Percentiles rank a stretch among this genome's conserved stretches.
Conservation (phyloP, 352 stramenopile species). For the Globisporangium uncinulatum region DNA sequence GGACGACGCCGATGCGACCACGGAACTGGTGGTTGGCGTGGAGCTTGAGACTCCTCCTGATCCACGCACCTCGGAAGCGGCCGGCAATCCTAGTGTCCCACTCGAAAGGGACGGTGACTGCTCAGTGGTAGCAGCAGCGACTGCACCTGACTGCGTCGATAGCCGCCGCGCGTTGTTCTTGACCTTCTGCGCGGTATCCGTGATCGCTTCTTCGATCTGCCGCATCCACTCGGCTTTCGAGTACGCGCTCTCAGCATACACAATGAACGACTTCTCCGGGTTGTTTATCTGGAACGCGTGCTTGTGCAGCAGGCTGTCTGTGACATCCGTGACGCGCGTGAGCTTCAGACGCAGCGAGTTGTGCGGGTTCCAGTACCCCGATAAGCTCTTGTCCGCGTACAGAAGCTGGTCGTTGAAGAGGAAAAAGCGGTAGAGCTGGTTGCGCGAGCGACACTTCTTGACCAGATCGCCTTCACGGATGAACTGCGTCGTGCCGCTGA, state of each 20-base stretch:
- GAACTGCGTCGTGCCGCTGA: constrained; percentile 94
- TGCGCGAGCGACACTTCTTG: constrained; percentile 91
- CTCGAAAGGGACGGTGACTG: not conserved
- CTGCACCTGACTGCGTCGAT: constrained; percentile 24
- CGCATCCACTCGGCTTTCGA: constrained; percentile 82
- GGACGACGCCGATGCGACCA: constrained; percentile 18
- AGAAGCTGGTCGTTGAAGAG: constrained; percentile 85
- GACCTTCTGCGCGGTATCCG: constrained; percentile 71
- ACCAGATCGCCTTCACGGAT: constrained; percentile 92
- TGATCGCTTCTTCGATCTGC: constrained; percentile 67
- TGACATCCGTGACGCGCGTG: constrained; percentile 72
- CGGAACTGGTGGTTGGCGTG: constrained; percentile 12
- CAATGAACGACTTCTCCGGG: constrained; percentile 79
- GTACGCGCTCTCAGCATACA: constrained; percentile 60
- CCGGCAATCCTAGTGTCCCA: not conserved
- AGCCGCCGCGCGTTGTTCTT: constrained; percentile 62
- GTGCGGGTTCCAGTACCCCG: constrained; percentile 78
- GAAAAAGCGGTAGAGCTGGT: constrained; percentile 84
- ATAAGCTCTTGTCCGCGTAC: constrained; percentile 78
- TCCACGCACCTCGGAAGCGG: not conserved
- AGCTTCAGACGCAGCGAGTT: constrained; percentile 81
- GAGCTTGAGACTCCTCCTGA: constrained; percentile 1
- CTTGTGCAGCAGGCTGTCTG: constrained; percentile 62
- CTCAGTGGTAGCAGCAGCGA: not conserved
- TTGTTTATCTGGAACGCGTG: constrained; percentile 86